phyloP scores from a whole-genome alignment of 257 asterid genomes.

The Solanum dulcamara region DNA sequence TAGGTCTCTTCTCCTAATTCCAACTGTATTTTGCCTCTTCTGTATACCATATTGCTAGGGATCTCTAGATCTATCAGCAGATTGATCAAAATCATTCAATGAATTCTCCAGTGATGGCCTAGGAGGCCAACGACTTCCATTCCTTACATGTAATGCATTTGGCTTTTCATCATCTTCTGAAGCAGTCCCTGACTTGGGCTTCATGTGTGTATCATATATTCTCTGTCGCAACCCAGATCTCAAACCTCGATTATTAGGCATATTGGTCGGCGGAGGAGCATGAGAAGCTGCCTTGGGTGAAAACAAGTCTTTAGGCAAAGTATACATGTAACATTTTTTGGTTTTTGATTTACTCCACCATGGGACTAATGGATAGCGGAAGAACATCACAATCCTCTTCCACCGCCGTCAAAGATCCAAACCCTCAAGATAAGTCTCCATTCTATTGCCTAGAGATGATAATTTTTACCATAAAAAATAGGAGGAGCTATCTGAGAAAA shows the following conservation, averaged over 20 bases:
- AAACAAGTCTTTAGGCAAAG: conserved; percentile 78
- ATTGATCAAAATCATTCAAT: conserved; percentile 50
- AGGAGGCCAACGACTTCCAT: conserved; percentile 51
- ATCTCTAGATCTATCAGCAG: conserved; percentile 65
- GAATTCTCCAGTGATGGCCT: conserved; percentile 48
- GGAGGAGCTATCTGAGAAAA: too few relatives aligned
- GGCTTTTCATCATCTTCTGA: conserved; percentile 92
- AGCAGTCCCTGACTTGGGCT: conserved; percentile 80
- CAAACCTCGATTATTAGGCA: conserved; percentile 45
- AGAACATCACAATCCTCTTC: too few relatives aligned
- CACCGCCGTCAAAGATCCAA: too few relatives aligned
- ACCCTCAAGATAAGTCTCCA: too few relatives aligned
- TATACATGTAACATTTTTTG: conserved; percentile 79
- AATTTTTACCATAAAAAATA: too few relatives aligned
- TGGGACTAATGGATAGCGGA: too few relatives aligned
- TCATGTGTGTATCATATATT: conserved; percentile 59
- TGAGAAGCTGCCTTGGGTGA: conserved; percentile 35
- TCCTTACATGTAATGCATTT: conserved; percentile 30
- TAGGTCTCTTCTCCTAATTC: conserved; percentile 47
- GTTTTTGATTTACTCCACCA: too few relatives aligned
- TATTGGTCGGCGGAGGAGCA: conserved; percentile 35
- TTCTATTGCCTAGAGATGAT: too few relatives aligned
- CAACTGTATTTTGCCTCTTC: conserved; percentile 37
- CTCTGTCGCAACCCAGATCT: conserved; percentile 68
- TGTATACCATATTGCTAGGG: conserved; percentile 52